Conservation (phyloP, 495 filamentous ascomycete species). For the Penicillium psychrofluorescens region DNA sequence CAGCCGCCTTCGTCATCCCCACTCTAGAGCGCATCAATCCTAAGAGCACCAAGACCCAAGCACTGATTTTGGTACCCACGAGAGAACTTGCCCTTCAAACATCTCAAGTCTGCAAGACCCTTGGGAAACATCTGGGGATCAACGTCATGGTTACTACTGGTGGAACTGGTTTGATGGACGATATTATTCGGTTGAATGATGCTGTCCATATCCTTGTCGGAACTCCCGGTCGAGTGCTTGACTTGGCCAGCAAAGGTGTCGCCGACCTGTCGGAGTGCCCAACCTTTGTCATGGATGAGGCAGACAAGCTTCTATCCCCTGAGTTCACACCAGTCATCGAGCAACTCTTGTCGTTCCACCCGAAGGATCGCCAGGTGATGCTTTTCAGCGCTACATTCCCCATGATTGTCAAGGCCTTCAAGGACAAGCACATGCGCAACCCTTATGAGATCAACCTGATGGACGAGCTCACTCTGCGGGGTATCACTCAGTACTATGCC, state of each 20-base stretch:
- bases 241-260: conserved; percentile 88
- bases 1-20: conserved; percentile 94
- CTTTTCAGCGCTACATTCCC: conserved; percentile 98
- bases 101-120: conserved; percentile 96
- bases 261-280: conserved; percentile 94
- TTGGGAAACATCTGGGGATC: conserved; percentile 92
- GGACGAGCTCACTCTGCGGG: conserved; percentile 96
- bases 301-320: conserved; percentile 90
- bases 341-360: conserved; percentile 85
- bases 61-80: conserved; percentile 91
- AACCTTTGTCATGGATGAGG: conserved; percentile 99
- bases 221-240: conserved; percentile 90
- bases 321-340: conserved; percentile 98
- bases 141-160: conserved; percentile 99
- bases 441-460: conserved; percentile 99
- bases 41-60: conserved; percentile 90
- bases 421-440: conserved; percentile 93
- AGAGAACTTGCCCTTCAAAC: conserved; percentile 98
- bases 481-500: conserved; percentile 98
- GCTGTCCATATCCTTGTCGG: conserved; percentile 96
- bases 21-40: conserved; percentile 93
- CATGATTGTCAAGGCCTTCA: conserved; percentile 91
- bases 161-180: conserved; percentile 88
- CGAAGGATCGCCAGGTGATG: conserved; percentile 97
- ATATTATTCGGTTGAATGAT: conserved; percentile 91